These are phyloP conservation scores for Aspergillus sp. DNA, from an alignment of 2,329 filamentous ascomycete genomes.

Conservation along the genomic window DNA sequence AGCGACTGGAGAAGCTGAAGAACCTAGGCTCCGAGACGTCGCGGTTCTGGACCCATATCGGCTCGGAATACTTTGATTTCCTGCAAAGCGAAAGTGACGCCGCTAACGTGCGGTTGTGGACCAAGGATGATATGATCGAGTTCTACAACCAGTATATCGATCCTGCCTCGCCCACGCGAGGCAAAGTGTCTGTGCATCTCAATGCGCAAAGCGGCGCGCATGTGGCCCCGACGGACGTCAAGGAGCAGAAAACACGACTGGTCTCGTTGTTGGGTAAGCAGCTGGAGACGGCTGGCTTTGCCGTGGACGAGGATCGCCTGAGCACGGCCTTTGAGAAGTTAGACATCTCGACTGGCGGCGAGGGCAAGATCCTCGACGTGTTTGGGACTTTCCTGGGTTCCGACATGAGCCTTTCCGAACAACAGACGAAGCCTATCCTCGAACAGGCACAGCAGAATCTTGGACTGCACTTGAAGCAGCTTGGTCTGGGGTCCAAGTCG, in stretches of 20 bases:
- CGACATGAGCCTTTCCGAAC: slow-evolving; percentile 48
- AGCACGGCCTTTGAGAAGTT: slow-evolving; percentile 44
- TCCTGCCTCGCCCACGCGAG: slow-evolving; percentile 67
- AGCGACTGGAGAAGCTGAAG: slow-evolving; percentile 85
- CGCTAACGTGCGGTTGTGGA: slow-evolving; percentile 67
- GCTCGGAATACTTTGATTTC: slow-evolving; percentile 86
- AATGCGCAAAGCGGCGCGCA: slow-evolving; percentile 65
- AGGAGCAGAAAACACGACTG: slow-evolving; percentile 47
- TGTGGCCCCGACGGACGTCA: slow-evolving; percentile 28
- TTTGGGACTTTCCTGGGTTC: slow-evolving; percentile 52
- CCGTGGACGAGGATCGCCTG: slow-evolving; percentile 42
- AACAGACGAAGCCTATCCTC: slow-evolving; percentile 49
- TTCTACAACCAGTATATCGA: slow-evolving; percentile 77
- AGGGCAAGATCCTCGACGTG: slow-evolving; percentile 49
- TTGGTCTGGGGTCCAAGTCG: slow-evolving; percentile 40
- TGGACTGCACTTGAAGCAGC: slow-evolving; percentile 40
- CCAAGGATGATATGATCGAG: slow-evolving; percentile 72
- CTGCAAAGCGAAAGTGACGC: slow-evolving; percentile 77
- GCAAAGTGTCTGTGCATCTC: slow-evolving; percentile 83
- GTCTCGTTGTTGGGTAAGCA: slow-evolving; percentile 44
- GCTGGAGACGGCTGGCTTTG: slow-evolving; percentile 47
- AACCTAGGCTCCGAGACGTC: slow-evolving; percentile 82
- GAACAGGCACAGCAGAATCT: slow-evolving; percentile 51
- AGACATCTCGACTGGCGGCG: slow-evolving; percentile 46
- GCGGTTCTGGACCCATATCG: slow-evolving; percentile 81